Evolutionary conservation across 2,329 filamentous ascomycete genomes (phyloP).

Genomic region (Simplicillium sp.): DNA sequence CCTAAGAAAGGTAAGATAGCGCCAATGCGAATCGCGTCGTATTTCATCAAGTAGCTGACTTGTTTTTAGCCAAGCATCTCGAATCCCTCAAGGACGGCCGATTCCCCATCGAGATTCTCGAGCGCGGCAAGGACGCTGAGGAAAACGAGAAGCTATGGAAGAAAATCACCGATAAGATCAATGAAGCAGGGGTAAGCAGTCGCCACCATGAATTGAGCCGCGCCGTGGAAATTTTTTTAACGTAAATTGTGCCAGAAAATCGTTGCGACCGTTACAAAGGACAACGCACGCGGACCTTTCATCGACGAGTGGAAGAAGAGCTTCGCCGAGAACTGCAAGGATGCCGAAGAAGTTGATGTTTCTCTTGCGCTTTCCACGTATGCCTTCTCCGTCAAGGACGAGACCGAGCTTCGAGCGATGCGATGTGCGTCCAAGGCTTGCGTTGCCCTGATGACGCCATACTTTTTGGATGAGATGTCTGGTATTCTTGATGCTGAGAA

Average conservation of each 20-base stretch:
- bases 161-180: slow-evolving; percentile 78
- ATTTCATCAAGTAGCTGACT: slow-evolving; percentile 19
- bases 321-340: slow-evolving; percentile 69
- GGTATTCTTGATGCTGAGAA: slow-evolving; percentile 92
- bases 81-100: slow-evolving; percentile 88
- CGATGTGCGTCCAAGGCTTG: slow-evolving; percentile 90
- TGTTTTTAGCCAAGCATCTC: slow-evolving; percentile 69
- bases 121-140: slow-evolving; percentile 83
- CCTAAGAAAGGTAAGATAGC: slow-evolving; percentile 77
- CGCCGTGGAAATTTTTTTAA: slow-evolving; percentile 5
- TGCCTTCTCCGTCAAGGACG: slow-evolving; percentile 88
- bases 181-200: slow-evolving; percentile 66
- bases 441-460: slow-evolving; percentile 88
- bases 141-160: slow-evolving; percentile 87
- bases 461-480: slow-evolving; percentile 98
- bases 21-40: not conserved
- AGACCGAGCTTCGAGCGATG: slow-evolving; percentile 87
- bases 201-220: not conserved
- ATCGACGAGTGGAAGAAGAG: slow-evolving; percentile 92
- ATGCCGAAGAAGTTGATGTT: slow-evolving; percentile 82
- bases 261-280: slow-evolving; percentile 68
- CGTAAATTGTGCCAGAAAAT: slow-evolving; percentile 65
- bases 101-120: slow-evolving; percentile 82
- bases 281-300: slow-evolving; percentile 77
- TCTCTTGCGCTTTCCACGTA: slow-evolving; percentile 69